phyloP scores from a whole-genome alignment of 805 yeast genomes.

The Myxozyma udenii region DNA sequence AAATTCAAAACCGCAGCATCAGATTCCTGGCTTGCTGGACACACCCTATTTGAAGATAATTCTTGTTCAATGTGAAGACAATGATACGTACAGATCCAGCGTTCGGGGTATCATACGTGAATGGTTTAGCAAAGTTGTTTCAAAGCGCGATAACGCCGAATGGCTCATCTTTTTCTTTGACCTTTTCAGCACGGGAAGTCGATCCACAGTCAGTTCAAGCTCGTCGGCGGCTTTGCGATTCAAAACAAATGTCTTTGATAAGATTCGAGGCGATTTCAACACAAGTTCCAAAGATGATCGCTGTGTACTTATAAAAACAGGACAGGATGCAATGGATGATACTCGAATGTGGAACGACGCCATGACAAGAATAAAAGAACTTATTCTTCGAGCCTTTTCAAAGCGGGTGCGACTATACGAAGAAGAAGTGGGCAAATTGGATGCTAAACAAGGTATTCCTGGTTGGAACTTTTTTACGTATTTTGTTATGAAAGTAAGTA shows the following conservation, averaged over 20 bases:
- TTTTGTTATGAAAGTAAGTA: conserved; percentile 41
- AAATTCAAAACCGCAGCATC: conserved; percentile 37
- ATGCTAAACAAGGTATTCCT: conserved; percentile 37
- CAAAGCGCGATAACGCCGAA: conserved; percentile 47
- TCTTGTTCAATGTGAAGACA: conserved; percentile 60
- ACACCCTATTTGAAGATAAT: conserved; percentile 63
- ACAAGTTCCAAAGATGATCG: conserved; percentile 39
- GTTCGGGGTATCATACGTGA: conserved; percentile 78
- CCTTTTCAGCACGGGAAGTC: conserved; percentile 31
- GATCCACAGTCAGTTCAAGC: conserved; percentile 34
- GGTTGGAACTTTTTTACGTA: conserved; percentile 49
- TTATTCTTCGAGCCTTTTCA: conserved; percentile 54
- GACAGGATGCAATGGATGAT: conserved; percentile 38
- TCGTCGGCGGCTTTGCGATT: conserved; percentile 39
- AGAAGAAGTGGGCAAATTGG: conserved; percentile 42
- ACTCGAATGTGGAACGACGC: conserved; percentile 53
- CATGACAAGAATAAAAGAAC: conserved; percentile 46
- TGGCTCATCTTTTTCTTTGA: conserved; percentile 61
- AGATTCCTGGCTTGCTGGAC: conserved; percentile 42
- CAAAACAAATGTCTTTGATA: conserved; percentile 52
- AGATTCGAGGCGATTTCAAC: conserved; percentile 53
- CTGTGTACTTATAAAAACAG: conserved; percentile 35
- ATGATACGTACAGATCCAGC: conserved; percentile 73
- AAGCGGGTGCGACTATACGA: conserved; percentile 46
- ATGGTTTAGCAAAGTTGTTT: conserved; percentile 58